Evolutionary conservation across 306 rosid species (phyloP).

Genomic region (Citrullus colocynthis): DNA sequence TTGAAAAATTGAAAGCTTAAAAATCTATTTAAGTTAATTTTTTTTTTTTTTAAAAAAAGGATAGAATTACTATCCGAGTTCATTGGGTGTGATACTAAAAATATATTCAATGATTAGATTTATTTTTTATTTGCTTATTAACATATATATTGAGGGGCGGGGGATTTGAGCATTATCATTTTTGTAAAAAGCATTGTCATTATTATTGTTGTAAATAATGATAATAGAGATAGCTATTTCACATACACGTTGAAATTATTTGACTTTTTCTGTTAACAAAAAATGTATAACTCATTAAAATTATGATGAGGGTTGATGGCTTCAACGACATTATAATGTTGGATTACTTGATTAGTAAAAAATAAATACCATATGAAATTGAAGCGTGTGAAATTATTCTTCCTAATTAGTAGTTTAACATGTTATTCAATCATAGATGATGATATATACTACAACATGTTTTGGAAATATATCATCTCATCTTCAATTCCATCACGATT

Average conservation of each 20-base stretch:
- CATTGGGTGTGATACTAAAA: no score
- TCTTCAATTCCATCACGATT: not conserved
- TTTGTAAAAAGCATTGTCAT: not conserved
- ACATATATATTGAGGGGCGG: not conserved
- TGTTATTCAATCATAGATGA: not conserved
- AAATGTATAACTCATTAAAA: not conserved
- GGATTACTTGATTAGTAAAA: not conserved
- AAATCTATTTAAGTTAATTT: no score
- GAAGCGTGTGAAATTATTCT: conserved; percentile 1
- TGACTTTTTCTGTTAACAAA: not conserved
- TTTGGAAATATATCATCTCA: no score
- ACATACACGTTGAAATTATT: not conserved
- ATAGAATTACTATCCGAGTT: no score
- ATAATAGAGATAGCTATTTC: not conserved
- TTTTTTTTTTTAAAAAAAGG: no score
- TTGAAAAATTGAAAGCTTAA: no score
- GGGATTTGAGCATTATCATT: not conserved
- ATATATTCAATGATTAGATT: no score
- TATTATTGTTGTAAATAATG: not conserved
- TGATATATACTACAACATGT: not conserved
- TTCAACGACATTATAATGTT: not conserved
- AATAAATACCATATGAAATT: not conserved
- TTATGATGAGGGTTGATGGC: not conserved
- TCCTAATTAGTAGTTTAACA: not conserved
- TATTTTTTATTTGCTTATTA: no score